Conservation (phyloP, 2,329 filamentous ascomycete genomes). For the Paecilomyces sp. region DNA sequence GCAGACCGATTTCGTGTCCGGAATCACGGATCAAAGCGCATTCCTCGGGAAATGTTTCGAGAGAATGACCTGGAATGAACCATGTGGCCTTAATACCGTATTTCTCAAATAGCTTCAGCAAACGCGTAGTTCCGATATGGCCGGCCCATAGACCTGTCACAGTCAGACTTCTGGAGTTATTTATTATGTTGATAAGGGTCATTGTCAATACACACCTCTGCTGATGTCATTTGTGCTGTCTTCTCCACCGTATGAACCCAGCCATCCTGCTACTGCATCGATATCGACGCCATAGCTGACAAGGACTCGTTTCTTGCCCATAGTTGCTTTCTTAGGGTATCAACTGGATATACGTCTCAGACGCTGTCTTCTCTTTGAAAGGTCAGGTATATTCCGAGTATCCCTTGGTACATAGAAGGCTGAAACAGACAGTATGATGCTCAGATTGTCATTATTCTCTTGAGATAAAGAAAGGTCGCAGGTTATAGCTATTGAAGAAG, state of each 20-base stretch:
- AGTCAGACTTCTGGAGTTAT: not conserved
- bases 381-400: not conserved
- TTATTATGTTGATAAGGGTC: not conserved
- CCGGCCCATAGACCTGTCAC: constrained; percentile 57
- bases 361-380: too few species aligned
- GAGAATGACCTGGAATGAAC: constrained; percentile 58
- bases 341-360: not conserved
- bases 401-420: too few species aligned
- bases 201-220: constrained; percentile 43
- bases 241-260: constrained; percentile 67
- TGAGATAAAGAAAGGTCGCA: not conserved
- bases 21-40: constrained; percentile 54
- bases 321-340: constrained; percentile 1
- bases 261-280: constrained; percentile 69
- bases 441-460: not conserved
- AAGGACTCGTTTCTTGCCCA: constrained; percentile 45
- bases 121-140: constrained; percentile 56
- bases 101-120: constrained; percentile 65
- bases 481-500: not conserved
- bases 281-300: constrained; percentile 64
- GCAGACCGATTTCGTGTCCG: constrained; percentile 60
- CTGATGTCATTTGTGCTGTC: constrained; percentile 67
- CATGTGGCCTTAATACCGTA: constrained; percentile 64
- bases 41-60: constrained; percentile 62
- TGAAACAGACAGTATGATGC: not conserved